A percentile compares a stretch with the other conserved stretches of the same genome.
Evolutionary conservation across 306 rosid species (phyloP).

Genomic region (Aeschynomene evenia): DNA sequence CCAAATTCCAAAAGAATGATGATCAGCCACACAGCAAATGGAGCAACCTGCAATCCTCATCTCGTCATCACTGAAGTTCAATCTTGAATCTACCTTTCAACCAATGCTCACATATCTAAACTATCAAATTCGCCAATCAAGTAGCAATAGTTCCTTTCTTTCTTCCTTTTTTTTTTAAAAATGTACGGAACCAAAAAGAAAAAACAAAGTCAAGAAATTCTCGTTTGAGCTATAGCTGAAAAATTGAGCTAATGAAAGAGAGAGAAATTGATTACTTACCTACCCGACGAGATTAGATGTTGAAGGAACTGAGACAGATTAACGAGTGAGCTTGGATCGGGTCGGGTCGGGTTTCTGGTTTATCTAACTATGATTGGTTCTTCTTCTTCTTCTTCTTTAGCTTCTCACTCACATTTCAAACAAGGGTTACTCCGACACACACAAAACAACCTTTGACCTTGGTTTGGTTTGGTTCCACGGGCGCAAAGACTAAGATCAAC

Average conservation of each 20-base stretch:
- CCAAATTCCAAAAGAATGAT: neutral
- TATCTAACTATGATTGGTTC: neutral
- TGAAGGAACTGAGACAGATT: neutral
- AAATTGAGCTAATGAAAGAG: neutral
- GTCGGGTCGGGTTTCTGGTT: neutral
- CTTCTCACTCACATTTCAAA: neutral
- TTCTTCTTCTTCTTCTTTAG: neutral
- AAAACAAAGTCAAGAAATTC: neutral
- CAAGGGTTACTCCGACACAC: neutral
- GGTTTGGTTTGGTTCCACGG: neutral
- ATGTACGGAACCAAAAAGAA: neutral
- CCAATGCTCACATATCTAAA: neutral
- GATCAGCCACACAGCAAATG: neutral
- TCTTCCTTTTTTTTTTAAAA: neutral
- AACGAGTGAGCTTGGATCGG: neutral
- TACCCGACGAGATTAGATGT: neutral
- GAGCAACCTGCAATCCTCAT: slow-evolving; percentile 13
- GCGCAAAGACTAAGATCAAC: neutral
- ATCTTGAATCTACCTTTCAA: neutral
- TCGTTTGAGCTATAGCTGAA: neutral
- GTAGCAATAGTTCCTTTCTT: neutral
- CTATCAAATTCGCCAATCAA: neutral
- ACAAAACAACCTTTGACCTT: too few species aligned
- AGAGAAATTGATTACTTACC: neutral
- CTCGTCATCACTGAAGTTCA: neutral